Conservation (phyloP, 306 rosid genomes). For the Psophocarpus tetragonolobus region DNA sequence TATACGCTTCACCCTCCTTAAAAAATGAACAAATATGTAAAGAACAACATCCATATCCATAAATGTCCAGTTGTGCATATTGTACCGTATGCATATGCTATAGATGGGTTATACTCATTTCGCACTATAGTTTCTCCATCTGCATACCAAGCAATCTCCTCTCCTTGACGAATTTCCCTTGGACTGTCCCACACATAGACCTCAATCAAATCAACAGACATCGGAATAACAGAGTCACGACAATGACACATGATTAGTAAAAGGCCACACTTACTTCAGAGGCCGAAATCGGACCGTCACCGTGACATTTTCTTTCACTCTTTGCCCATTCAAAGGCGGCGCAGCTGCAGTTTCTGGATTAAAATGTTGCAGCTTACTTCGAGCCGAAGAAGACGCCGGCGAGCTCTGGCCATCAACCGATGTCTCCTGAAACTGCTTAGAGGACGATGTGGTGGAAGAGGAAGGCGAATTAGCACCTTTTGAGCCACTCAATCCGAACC, state of each 20-base stretch:
- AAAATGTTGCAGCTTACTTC: constrained; percentile 76
- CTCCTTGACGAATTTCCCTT: constrained; percentile 95
- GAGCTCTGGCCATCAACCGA: constrained; percentile 70
- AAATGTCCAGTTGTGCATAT: constrained; percentile 20
- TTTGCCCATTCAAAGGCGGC: constrained; percentile 48
- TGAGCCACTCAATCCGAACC: constrained; percentile 43
- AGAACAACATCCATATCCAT: constrained; percentile 22
- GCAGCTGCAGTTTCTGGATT: constrained; percentile 51
- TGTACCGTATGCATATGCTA: constrained; percentile 95
- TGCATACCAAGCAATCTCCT: constrained; percentile 99
- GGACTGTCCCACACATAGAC: constrained; percentile 50
- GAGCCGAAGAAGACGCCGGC: constrained; percentile 88
- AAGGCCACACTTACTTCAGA: constrained; percentile 55
- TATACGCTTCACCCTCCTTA: not conserved
- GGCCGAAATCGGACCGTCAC: constrained; percentile 98
- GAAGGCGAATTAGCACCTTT: constrained; percentile 77
- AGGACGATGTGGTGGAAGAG: constrained; percentile 85
- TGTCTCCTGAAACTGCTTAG: constrained; percentile 71
- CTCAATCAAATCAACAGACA: constrained; percentile 35
- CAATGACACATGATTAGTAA: not conserved
- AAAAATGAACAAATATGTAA: constrained; percentile 20
- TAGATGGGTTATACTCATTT: constrained; percentile 86
- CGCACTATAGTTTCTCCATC: constrained; percentile 94
- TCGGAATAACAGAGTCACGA: constrained; percentile 19
- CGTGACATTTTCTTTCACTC: constrained; percentile 86